A percentile compares a stretch with the other conserved stretches of the same genome.
These are phyloP conservation scores for Luffa acutangula DNA, from an alignment of 306 rosid species.

Conservation along the genomic window DNA sequence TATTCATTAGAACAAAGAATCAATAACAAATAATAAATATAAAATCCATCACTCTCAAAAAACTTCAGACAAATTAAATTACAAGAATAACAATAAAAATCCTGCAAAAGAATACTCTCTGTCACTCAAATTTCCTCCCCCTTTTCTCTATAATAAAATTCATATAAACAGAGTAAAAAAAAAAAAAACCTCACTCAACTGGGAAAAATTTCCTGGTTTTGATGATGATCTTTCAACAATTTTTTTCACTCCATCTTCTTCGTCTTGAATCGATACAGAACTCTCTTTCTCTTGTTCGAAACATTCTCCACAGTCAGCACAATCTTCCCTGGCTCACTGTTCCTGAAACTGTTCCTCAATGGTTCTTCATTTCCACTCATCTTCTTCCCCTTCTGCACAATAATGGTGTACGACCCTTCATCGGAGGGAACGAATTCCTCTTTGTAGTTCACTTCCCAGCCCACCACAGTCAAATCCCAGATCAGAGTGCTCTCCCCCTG, in stretches of 20 bases:
- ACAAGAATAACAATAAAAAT: constrained; percentile 8
- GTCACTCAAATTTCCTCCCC: constrained; percentile 1
- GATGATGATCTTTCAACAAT: too few species aligned
- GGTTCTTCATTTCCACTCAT: constrained; percentile 23
- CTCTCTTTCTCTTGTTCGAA: constrained; percentile 30
- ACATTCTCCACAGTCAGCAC: constrained; percentile 25
- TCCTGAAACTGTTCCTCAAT: constrained; percentile 24
- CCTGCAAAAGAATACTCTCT: constrained; percentile 19
- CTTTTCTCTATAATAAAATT: neutral
- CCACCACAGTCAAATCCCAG: constrained; percentile 31
- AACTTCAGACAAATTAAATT: constrained; percentile 6
- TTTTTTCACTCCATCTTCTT: constrained; percentile 14
- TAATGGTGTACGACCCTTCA: constrained; percentile 34
- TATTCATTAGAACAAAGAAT: neutral
- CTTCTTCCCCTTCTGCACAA: constrained; percentile 38
- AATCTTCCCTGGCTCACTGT: constrained; percentile 33
- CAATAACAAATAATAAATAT: neutral
- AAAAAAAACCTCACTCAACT: neutral
- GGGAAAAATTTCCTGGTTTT: neutral
- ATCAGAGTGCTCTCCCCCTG: constrained; percentile 4
- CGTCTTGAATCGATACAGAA: constrained; percentile 31
- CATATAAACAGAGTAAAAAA: neutral
- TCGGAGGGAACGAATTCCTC: constrained; percentile 30
- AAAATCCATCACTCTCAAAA: neutral
- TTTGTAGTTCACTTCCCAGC: constrained; percentile 36